These are phyloP conservation scores for Xylariaceae sp. DNA, from an alignment of 2,329 filamentous ascomycete species.

Conservation along the genomic window DNA sequence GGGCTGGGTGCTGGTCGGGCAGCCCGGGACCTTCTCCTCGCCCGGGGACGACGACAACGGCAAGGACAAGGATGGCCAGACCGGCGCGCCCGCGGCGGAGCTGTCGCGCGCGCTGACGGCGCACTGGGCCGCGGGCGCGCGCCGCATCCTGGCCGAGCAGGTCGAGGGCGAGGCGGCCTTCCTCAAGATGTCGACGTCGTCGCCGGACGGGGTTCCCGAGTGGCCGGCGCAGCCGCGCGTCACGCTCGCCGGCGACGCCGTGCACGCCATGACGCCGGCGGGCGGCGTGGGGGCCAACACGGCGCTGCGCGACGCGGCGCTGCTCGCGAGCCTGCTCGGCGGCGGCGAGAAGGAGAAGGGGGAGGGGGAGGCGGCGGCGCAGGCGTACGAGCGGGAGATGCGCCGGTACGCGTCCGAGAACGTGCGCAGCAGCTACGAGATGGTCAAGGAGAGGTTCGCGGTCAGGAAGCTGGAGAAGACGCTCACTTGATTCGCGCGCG, in stretches of 20 bases:
- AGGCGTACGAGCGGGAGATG: constrained; percentile 56
- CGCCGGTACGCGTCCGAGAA: constrained; percentile 50
- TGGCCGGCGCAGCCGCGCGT: constrained; percentile 53
- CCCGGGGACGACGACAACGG: constrained; percentile 55
- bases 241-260: constrained; percentile 52
- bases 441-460: constrained; percentile 36
- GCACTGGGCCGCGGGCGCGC: constrained; percentile 49
- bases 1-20: constrained; percentile 56
- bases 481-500: no score
- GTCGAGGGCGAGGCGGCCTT: constrained; percentile 49
- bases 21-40: constrained; percentile 48
- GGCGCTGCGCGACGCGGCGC: constrained; percentile 45
- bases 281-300: constrained; percentile 52
- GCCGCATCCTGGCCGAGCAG: constrained; percentile 53
- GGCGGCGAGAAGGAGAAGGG: constrained; percentile 46
- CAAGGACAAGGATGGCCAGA: constrained; percentile 46
- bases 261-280: constrained; percentile 50
- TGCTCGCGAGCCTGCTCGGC: constrained; percentile 45
- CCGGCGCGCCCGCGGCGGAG: constrained; percentile 47
- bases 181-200: constrained; percentile 60
- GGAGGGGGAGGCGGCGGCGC: constrained; percentile 43
- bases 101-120: constrained; percentile 47
- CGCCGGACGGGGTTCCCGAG: constrained; percentile 49
- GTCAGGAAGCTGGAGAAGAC: no score
- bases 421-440: constrained; percentile 45